Conservation (phyloP, 305 asterid species). For the Fraxinus latifolia region DNA sequence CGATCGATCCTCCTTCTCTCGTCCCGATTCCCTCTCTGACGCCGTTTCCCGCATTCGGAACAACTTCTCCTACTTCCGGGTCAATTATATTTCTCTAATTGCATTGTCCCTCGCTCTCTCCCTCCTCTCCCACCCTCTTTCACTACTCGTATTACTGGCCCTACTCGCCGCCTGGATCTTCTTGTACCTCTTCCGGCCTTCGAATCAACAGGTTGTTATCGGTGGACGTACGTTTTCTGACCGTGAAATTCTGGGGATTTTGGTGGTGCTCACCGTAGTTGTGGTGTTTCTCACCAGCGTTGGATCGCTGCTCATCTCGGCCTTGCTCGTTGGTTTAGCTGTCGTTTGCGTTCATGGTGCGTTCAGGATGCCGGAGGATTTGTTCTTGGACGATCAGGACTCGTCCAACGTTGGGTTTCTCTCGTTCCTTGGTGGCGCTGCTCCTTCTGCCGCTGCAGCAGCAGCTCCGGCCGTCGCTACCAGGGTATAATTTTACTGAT, state of each 20-base stretch:
- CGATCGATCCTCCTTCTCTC: slow-evolving; percentile 72
- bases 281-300: slow-evolving; percentile 64
- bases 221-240: slow-evolving; percentile 59
- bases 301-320: slow-evolving; percentile 62
- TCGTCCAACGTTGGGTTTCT: slow-evolving; percentile 50
- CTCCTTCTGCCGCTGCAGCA: slow-evolving; percentile 56
- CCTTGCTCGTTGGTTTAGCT: slow-evolving; percentile 55
- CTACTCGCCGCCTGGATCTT: slow-evolving; percentile 63
- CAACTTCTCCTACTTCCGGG: slow-evolving; percentile 65
- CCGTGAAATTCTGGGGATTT: slow-evolving; percentile 50
- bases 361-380: slow-evolving; percentile 62
- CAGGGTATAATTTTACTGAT: slow-evolving; percentile 35
- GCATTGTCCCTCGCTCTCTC: slow-evolving; percentile 62
- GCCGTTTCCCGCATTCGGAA: slow-evolving; percentile 75
- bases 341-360: slow-evolving; percentile 65
- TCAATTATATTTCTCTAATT: slow-evolving; percentile 60
- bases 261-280: slow-evolving; percentile 47
- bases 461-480: slow-evolving; percentile 49
- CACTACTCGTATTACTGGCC: slow-evolving; percentile 48
- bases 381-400: slow-evolving; percentile 71
- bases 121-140: slow-evolving; percentile 54
- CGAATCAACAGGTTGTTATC: slow-evolving; percentile 57
- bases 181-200: slow-evolving; percentile 52
- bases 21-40: slow-evolving; percentile 68
- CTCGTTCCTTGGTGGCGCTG: slow-evolving; percentile 63